Evolutionary conservation across 805 yeast genomes (phyloP), one percentile per base, ranked within the genome.

Genomic region (Metschnikowia reukaufii): DNA sequence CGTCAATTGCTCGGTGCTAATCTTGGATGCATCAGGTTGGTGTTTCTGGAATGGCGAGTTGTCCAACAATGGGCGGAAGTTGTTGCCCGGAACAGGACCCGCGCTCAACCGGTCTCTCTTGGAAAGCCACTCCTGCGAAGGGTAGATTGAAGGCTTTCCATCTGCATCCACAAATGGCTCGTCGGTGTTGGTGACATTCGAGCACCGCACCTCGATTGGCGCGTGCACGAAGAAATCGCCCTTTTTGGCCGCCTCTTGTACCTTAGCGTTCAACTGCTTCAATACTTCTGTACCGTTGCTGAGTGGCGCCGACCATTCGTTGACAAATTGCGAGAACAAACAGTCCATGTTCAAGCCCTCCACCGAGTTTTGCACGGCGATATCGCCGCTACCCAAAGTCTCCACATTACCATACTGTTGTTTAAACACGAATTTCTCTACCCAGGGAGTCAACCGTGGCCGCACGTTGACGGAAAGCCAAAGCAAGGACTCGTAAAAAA

Each of bases 231-330:
- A 92, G 66, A 77, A 92, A 31, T 83, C 83, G 49, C 81, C 81
- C 12, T 67, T 64, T 10, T 63, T 58, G 27, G 83, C 81, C 27
- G 94, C 96, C 18, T 69, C 71, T 25, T 74, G 63, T 43, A 87
- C 84, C 1, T 81, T 79, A 27, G 76, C 76, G 48, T 82, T 78
- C 49, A 92, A 72, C n/a, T 83, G 73, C 36, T 67, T 62, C 52
- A 91, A 74, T 16, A 86, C 83, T 43, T 81, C 85, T 6, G 84
- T 84, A 4, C 97, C 97, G 53, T 81, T 78, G 19, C 69, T 76
- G 60, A 92, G 70, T 17, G 98, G 98, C 40, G 95, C 81, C n/a
- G 94, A 90, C 98, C 98, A 92, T 69, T 92, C 99, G 62, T 91
- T 83, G 42, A 92, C 98, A 67, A 83, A 91, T 66, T 92, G 99